Base-by-base conservation (phyloP, 305 asterid genomes). In the Solanum hybrid region DNA sequence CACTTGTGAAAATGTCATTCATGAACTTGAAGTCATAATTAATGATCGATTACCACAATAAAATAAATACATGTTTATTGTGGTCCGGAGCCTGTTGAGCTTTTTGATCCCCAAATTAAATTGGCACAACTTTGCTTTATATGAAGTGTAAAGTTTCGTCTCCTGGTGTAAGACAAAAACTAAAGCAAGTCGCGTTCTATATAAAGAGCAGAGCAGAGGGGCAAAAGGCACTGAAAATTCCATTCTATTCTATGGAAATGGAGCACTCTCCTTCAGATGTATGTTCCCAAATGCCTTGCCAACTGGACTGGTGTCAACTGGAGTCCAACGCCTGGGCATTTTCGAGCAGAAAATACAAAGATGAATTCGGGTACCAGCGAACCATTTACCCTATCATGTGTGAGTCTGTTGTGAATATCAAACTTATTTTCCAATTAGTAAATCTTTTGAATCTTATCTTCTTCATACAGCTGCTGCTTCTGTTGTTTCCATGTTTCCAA, bases 1-100 rank as follows among this genome's bases (percentile, higher is more conserved):
- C 3, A 14, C 22, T 45, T 14, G 3, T 5, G 0, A 45, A 45
- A 45, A 45, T 0, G 0, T 45, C 0, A 4, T 45, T 45, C 0
- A 45, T 5, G 3, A 14, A 45, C 1, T 45, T 45, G 3, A 45
- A 0, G 0, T 14, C 1, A 45, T 15, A 0, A 14, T 45, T 15
- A 45, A 14, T 45, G 3, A 14, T 45, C 1, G 0, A 0, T 45
- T 45, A 45, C 1, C 1, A 0, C 0, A 45, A 45, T 45, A 45
- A 45, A 45, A 42, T 42, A 14, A 0, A 40, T 12, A 2, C 2
- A 40, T 40, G 15, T 40, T 31, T n/a, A n/a, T 31, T 31, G 32
- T 31, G 32, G 32, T 31, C 31, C 31, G 19, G 64, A 45, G 64
- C 64, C 64, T 14, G 7, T 45, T 45, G 64, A 14, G 22, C 64